These are phyloP conservation scores for Tuber microsphaerosporum DNA, from an alignment of 495 filamentous ascomycete genomes.

Conservation along the genomic window DNA sequence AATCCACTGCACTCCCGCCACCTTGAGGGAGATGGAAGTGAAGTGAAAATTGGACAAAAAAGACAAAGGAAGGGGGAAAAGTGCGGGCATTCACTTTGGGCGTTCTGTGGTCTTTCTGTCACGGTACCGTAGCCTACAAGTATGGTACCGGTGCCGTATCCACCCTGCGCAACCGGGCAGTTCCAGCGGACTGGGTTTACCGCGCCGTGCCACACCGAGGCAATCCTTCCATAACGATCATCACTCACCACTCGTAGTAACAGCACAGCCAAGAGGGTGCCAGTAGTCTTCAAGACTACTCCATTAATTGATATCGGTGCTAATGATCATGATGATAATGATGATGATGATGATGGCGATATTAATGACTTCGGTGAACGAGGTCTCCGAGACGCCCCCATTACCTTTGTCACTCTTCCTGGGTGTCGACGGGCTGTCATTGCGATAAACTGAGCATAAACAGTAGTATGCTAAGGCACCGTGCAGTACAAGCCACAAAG, in stretches of 20 bases:
- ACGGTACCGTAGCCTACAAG: background rate
- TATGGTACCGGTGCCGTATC: background rate
- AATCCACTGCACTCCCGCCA: background rate
- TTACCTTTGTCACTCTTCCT: background rate
- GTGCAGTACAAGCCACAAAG: background rate
- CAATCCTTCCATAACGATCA: background rate
- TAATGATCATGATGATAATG: background rate
- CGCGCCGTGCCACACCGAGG: background rate
- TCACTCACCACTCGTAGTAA: background rate
- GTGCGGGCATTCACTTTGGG: background rate
- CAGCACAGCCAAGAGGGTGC: background rate
- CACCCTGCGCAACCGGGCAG: background rate
- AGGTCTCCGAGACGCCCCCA: background rate
- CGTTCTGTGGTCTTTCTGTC: background rate
- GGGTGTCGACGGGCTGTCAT: background rate
- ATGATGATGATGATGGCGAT: background rate
- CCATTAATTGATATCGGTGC: background rate
- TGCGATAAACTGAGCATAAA: background rate
- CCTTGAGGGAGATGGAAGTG: background rate
- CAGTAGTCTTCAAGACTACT: background rate
- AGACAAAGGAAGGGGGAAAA: background rate
- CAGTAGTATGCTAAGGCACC: too few relatives aligned
- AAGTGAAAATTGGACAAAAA: background rate
- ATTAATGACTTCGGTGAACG: background rate
- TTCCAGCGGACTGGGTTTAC: background rate